These are phyloP conservation scores for Lepidium didymum DNA, from an alignment of 345 rosid genomes.

Conservation along the genomic window DNA sequence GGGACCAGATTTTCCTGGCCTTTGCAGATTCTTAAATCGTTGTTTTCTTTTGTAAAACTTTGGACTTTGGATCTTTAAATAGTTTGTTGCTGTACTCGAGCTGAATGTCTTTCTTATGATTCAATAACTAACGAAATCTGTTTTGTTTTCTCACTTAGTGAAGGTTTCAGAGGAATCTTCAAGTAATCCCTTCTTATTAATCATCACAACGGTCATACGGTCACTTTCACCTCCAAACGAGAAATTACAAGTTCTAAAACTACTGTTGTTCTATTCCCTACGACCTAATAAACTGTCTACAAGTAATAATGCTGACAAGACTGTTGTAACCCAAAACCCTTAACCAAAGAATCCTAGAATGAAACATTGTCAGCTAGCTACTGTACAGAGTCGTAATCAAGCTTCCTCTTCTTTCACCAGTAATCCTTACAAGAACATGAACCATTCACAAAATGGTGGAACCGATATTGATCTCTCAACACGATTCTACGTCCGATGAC, in stretches of 20 bases:
- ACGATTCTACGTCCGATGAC: conserved; percentile 43
- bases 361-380: not conserved
- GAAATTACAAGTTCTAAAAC: not conserved
- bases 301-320: not conserved
- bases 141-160: not conserved
- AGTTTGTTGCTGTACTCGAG: conserved; percentile 17
- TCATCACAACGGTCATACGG: not conserved
- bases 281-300: not conserved
- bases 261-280: not conserved
- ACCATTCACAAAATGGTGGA: conserved; percentile 77
- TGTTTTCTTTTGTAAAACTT: not conserved
- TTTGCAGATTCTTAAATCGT: not conserved
- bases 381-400: not conserved
- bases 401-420: conserved; percentile 44
- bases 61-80: conserved; percentile 6
- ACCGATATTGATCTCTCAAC: conserved; percentile 69
- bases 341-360: conserved; percentile 1
- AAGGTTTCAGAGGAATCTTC: not conserved
- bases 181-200: not conserved
- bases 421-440: conserved; percentile 73
- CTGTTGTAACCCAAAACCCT: not conserved
- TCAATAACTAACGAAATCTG: conserved; percentile 2
- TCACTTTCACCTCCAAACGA: not conserved
- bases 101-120: not conserved
- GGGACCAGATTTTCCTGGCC: not conserved